Evolutionary conservation across 345 rosid genomes (phyloP).

Genomic region (Citrus reticulata): DNA sequence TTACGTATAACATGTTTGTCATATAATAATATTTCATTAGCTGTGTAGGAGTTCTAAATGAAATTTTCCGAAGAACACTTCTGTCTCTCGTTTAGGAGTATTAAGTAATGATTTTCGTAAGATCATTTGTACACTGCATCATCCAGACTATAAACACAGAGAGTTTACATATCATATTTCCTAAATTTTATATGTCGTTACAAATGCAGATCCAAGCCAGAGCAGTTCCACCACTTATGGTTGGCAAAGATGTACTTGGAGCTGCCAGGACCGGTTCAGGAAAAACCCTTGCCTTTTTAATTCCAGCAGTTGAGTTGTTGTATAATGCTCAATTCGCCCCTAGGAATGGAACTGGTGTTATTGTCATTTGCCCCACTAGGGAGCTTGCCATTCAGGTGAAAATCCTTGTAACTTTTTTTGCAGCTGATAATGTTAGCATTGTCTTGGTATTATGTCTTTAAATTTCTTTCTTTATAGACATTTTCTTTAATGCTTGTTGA

Average conservation of each 20-base stretch:
- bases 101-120: neutral
- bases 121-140: neutral
- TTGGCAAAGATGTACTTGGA: constrained; percentile 95
- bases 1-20: neutral
- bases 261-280: constrained; percentile 99
- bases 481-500: neutral
- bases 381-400: constrained; percentile 97
- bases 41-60: neutral
- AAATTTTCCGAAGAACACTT: neutral
- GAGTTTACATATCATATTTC: neutral
- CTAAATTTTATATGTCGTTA: neutral
- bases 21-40: neutral
- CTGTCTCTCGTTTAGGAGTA: neutral
- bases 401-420: neutral
- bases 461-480: neutral
- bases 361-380: constrained; percentile 94
- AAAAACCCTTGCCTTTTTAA: constrained; percentile 88
- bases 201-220: constrained; percentile 80
- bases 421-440: neutral
- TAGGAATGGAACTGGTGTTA: constrained; percentile 78
- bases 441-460: neutral
- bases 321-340: constrained; percentile 62
- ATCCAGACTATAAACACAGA: neutral
- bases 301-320: constrained; percentile 88
- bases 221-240: constrained; percentile 70